Base-by-base conservation (phyloP, 352 stramenopile genomes). In the Globisporangium apiculatum region DNA sequence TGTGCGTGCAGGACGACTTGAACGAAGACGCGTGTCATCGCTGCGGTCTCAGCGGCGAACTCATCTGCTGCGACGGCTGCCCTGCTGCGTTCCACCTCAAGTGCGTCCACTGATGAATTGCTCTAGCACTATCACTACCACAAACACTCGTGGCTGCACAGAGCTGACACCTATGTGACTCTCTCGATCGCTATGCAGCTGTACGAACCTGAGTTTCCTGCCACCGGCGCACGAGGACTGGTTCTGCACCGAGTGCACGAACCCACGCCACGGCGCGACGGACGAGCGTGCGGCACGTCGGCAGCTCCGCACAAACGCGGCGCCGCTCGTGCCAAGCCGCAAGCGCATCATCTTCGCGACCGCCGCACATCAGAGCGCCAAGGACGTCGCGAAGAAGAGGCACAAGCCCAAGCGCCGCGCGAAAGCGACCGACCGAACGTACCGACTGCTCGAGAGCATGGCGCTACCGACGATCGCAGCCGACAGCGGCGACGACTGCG, bases 51-150 rank as follows among this genome's bases (percentile, higher is more conserved):
- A 72, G 76, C 15, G 83, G 83, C 59, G 71, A 90, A 47, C 66
- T 93, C 10, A 86, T 93, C 53, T 93, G 83, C 68, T 93, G 83
- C 56, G 83, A 93, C 58, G 80, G 79, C 11, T 93, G 83, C 41
- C 83, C 83, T 9, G 76, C 79, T 1, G 83, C 83, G 8, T 88
- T 91, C 62, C 83, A 93, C 58, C 43, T 59, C 45, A 53, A 59
- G 53, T 52, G 8, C 53, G 17, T 52, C 11, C 4, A 10, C 1
- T n/a, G 24, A 4, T 47, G 36, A 35, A 5, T 38, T 24, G 15
- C 42, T 58, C 15, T 31, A 45, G 10, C 10, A 14, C 10, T 43
- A 24, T 15, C 18, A 48, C 9, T n/a, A 37, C 17, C n/a, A 10
- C 24, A 3, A 31, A 3, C 24, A 31, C 24, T 31, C 24, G 24